A percentile compares a stretch with the other conserved stretches of the same genome.
Evolutionary conservation across 2,329 filamentous ascomycete species (phyloP).

Genomic region (Aspergillus melleus): DNA sequence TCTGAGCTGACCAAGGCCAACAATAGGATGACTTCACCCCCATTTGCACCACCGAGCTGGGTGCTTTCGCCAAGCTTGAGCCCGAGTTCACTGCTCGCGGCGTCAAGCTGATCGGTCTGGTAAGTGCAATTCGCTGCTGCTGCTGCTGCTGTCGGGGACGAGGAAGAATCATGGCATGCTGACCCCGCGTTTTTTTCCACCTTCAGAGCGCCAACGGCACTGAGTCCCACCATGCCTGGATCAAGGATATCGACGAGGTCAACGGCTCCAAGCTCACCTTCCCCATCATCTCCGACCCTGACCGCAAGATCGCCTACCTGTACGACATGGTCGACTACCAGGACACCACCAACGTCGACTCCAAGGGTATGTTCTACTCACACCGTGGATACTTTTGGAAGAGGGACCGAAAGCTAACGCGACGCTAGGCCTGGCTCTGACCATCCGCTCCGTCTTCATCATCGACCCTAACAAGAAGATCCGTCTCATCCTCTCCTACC

Average conservation of each 20-base stretch:
- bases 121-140: slow-evolving; percentile 24
- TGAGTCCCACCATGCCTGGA: slow-evolving; percentile 81
- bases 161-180: neutral
- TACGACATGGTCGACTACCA: slow-evolving; percentile 88
- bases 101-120: slow-evolving; percentile 87
- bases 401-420: slow-evolving; percentile 1
- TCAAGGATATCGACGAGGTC: slow-evolving; percentile 83
- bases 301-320: slow-evolving; percentile 71
- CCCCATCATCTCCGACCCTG: slow-evolving; percentile 80
- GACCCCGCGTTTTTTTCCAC: neutral
- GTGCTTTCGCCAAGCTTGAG: slow-evolving; percentile 88
- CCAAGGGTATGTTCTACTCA: slow-evolving; percentile 53
- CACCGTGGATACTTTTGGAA: no score
- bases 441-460: slow-evolving; percentile 92
- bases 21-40: slow-evolving; percentile 74
- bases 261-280: slow-evolving; percentile 70
- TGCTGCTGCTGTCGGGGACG: neutral
- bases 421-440: slow-evolving; percentile 68
- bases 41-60: slow-evolving; percentile 94
- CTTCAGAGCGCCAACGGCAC: slow-evolving; percentile 73
- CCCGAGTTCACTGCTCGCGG: slow-evolving; percentile 84
- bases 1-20: neutral
- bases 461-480: slow-evolving; percentile 95
- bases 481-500: slow-evolving; percentile 89
- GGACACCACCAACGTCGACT: slow-evolving; percentile 77